Percentiles rank a stretch among this genome's conserved stretches.
Evolutionary conservation across 805 yeast species (phyloP).

Genomic region (Babjeviella inositovora): DNA sequence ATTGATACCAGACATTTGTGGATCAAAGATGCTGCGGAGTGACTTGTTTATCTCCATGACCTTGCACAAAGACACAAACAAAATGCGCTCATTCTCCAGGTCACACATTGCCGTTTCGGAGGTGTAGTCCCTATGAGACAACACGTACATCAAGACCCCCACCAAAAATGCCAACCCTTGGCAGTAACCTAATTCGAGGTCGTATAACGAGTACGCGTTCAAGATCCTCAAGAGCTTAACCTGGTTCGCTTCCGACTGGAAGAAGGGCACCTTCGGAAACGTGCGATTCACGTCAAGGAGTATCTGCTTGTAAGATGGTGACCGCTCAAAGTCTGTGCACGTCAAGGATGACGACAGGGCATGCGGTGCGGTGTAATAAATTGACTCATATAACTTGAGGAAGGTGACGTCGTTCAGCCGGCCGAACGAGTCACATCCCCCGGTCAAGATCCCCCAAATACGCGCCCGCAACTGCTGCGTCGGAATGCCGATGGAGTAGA

Average conservation of each 20-base stretch:
- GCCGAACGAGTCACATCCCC: conserved; percentile 7
- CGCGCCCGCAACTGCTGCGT: conserved; percentile 23
- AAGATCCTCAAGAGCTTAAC: conserved; percentile 31
- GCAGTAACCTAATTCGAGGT: conserved; percentile 51
- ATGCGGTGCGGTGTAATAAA: too few species aligned
- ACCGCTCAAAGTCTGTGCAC: conserved; percentile 18
- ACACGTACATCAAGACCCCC: conserved; percentile 31
- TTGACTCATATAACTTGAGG: too few species aligned
- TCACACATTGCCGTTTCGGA: too few species aligned
- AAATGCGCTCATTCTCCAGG: conserved; percentile 18
- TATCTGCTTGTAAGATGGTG: conserved; percentile 26
- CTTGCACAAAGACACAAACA: conserved; percentile 34
- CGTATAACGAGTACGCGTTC: conserved; percentile 48
- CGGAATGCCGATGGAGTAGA: conserved; percentile 20
- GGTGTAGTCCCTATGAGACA: too few species aligned
- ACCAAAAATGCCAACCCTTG: conserved; percentile 52
- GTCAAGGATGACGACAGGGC: too few species aligned
- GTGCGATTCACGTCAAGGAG: conserved; percentile 44
- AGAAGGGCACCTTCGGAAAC: conserved; percentile 35
- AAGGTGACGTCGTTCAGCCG: conserved; percentile 8
- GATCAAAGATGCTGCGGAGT: conserved; percentile 31
- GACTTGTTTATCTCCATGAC: conserved; percentile 44
- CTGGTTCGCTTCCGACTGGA: conserved; percentile 24
- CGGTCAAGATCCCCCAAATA: conserved; percentile 20
- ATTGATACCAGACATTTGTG: conserved; percentile 37